Evolutionary conservation across 2,329 filamentous ascomycete genomes (phyloP).

Genomic region (Colletotrichum destructivum): DNA sequence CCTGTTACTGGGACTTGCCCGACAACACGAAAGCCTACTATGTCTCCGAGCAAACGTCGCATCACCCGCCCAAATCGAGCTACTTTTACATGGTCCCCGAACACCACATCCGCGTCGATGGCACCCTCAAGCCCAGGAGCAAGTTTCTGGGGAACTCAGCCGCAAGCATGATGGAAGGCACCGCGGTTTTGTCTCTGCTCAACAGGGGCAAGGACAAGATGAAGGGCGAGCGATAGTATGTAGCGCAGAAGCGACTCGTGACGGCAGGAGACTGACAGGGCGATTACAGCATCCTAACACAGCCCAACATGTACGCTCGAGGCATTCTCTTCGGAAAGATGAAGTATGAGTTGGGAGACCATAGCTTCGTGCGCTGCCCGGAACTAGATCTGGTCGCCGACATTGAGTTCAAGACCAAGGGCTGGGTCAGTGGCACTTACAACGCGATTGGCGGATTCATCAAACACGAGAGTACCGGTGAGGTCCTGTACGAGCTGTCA

Average conservation of each 20-base stretch:
- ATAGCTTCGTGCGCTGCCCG: slow-evolving; percentile 92
- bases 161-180: slow-evolving; percentile 98
- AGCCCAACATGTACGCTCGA: slow-evolving; percentile 99
- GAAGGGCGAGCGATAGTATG: slow-evolving; percentile 89
- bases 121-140: slow-evolving; percentile 93
- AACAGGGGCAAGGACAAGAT: slow-evolving; percentile 79
- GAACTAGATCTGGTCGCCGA: slow-evolving; percentile 90
- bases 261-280: slow-evolving; percentile 38
- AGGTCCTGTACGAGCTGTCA: slow-evolving; percentile 90
- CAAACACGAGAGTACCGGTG: slow-evolving; percentile 88
- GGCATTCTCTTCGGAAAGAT: slow-evolving; percentile 98
- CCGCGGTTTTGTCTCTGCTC: slow-evolving; percentile 86
- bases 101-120: slow-evolving; percentile 94
- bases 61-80: slow-evolving; percentile 98
- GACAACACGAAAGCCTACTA: slow-evolving; percentile 93
- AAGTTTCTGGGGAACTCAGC: slow-evolving; percentile 98
- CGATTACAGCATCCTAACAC: slow-evolving; percentile 82
- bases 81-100: slow-evolving; percentile 99
- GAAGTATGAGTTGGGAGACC: slow-evolving; percentile 98
- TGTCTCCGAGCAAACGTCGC: slow-evolving; percentile 96
- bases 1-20: slow-evolving; percentile 94
- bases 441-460: slow-evolving; percentile 95
- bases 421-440: slow-evolving; percentile 96
- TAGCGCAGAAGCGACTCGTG: background rate
- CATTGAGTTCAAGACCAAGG: slow-evolving; percentile 98